Percentiles rank a stretch among this genome's conserved stretches.
These are phyloP conservation scores for Pseudopediastrum boryanum DNA, from an alignment of 139 green algal genomes.

Conservation along the genomic window DNA sequence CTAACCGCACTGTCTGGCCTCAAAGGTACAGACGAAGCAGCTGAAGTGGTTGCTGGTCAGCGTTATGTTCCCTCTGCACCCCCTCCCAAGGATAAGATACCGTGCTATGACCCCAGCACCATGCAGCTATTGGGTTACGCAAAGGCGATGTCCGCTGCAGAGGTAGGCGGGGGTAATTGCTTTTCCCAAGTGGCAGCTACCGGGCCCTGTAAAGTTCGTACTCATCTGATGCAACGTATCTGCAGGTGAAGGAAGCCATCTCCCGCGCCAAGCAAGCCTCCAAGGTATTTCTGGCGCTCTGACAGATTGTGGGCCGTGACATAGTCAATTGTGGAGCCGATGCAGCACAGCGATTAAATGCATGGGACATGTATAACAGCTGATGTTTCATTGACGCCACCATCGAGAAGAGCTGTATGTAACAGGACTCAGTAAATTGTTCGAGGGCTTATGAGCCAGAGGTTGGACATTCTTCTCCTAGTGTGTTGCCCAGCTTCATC, in stretches of 20 bases:
- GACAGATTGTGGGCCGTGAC: too few relatives aligned
- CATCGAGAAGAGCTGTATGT: too few relatives aligned
- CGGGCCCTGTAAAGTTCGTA: background rate
- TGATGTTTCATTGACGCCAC: too few relatives aligned
- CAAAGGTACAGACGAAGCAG: constrained; percentile 24
- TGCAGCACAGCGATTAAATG: too few relatives aligned
- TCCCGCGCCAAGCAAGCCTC: constrained; percentile 38
- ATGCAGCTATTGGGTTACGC: constrained; percentile 84
- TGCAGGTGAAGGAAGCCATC: constrained; percentile 46
- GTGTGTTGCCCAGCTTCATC: too few relatives aligned
- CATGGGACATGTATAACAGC: too few relatives aligned
- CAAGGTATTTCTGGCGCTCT: too few relatives aligned
- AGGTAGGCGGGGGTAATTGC: constrained; percentile 51
- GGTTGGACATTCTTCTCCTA: too few relatives aligned
- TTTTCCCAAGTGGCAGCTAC: background rate
- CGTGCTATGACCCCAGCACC: constrained; percentile 88
- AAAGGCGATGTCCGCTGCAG: constrained; percentile 75
- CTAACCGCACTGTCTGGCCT: background rate
- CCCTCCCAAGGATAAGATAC: constrained; percentile 22
- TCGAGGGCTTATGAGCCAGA: too few relatives aligned
- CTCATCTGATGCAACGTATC: background rate
- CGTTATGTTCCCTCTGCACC: background rate
- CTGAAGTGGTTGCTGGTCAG: constrained; percentile 4
- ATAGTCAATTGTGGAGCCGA: too few relatives aligned
- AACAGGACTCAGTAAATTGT: too few relatives aligned